phyloP scores from a whole-genome alignment of 495 filamentous ascomycete genomes.

The Massariosphaeria phaeospora region DNA sequence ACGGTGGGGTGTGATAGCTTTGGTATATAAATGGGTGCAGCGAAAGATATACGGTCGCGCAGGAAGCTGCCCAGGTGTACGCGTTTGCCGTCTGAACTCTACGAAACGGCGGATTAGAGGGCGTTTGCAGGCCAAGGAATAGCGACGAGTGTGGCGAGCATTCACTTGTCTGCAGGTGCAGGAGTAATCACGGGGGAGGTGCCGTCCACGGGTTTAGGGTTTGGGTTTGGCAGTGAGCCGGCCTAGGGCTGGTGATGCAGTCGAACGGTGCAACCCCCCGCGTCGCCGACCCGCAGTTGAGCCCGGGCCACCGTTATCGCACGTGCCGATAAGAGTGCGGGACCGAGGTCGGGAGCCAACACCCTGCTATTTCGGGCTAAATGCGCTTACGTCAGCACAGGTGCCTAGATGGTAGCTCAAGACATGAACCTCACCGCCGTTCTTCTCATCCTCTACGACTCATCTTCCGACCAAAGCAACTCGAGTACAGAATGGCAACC shows the following conservation, averaged over 20 bases:
- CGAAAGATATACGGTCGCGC: not conserved
- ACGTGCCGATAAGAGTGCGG: not conserved
- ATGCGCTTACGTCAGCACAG: not conserved
- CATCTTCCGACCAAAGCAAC: no score
- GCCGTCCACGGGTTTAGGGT: not conserved
- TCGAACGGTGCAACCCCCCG: not conserved
- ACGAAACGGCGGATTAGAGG: not conserved
- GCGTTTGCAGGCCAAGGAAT: not conserved
- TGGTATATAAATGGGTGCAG: not conserved
- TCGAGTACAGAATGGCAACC: constrained; percentile 17
- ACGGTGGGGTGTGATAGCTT: no score
- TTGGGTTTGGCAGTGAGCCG: constrained; percentile 2
- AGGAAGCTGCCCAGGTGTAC: not conserved
- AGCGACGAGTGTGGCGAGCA: constrained; percentile 15
- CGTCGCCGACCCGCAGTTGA: not conserved
- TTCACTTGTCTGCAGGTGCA: constrained; percentile 12
- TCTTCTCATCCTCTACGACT: not conserved
- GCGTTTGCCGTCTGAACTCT: not conserved
- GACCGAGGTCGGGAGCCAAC: not conserved
- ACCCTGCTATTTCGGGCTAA: not conserved
- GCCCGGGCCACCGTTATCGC: not conserved
- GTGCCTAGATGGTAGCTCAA: no score
- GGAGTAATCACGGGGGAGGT: constrained; percentile 14
- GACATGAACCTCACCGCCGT: no score
- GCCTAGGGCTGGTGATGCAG: constrained; percentile 1